Evolutionary conservation across 352 stramenopile species (phyloP).

Genomic region (Globisporangium nunn): DNA sequence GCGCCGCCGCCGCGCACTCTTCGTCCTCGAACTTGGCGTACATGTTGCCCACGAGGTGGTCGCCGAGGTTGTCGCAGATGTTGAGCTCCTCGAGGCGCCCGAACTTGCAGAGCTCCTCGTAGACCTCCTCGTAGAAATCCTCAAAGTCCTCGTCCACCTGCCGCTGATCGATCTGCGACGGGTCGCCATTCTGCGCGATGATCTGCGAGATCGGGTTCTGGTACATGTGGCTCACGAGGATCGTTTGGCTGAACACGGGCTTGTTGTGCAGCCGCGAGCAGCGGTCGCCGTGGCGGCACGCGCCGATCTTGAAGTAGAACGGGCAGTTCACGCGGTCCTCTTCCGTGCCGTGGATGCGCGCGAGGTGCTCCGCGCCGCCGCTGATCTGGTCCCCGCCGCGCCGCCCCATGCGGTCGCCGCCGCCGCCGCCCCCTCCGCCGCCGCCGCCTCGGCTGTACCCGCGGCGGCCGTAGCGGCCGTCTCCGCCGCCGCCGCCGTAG

Average conservation of each 20-base stretch:
- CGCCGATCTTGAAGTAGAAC: constrained; percentile 99
- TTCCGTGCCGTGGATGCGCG: constrained; percentile 97
- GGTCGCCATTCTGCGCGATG: constrained; percentile 85
- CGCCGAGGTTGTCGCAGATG: constrained; percentile 98
- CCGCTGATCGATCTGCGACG: constrained; percentile 75
- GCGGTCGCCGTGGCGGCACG: constrained; percentile 97
- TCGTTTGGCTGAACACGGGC: constrained; percentile 97
- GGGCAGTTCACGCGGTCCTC: constrained; percentile 98
- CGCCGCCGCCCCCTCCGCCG: constrained; percentile 29
- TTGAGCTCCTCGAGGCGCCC: constrained; percentile 97
- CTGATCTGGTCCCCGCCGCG: constrained; percentile 50
- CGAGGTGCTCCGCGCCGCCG: constrained; percentile 92
- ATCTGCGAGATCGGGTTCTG: constrained; percentile 92
- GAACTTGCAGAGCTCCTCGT: constrained; percentile 98
- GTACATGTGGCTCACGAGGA: constrained; percentile 98
- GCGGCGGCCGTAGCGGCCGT: constrained; percentile 56
- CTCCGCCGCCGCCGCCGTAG: constrained; percentile 59
- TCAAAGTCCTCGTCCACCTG: constrained; percentile 96
- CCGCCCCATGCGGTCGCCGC: constrained; percentile 41
- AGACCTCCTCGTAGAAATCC: constrained; percentile 97
- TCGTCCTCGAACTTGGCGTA: constrained; percentile 99
- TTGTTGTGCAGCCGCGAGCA: constrained; percentile 98
- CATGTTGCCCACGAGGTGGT: constrained; percentile 99
- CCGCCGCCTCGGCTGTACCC: constrained; percentile 29
- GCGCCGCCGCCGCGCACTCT: constrained; percentile 94